Evolutionary conservation across 108 stramenopile species (phyloP), one percentile per base, ranked within the genome.

Genomic region (Nannochloropsis gaditana): DNA sequence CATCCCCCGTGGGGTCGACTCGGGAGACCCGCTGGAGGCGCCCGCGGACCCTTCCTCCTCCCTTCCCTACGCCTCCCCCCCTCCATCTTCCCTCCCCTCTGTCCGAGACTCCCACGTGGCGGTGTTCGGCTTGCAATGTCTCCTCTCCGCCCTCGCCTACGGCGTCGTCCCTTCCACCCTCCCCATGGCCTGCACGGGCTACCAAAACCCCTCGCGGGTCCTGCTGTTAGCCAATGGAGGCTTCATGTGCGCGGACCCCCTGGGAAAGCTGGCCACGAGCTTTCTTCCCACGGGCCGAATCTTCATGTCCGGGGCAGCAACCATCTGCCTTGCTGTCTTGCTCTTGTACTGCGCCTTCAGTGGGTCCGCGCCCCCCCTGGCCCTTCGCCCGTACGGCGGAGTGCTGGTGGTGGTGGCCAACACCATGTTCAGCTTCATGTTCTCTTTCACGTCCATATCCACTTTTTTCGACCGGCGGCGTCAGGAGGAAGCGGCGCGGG

Each of bases 391-490:
- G 15, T 73, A 2, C 2, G 59, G 59, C 19, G 59, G 59, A 6
- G 15, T 4, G 59, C 19, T 73, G 59, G 59, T 73, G 59, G n/a
- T 73, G 2, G 59, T 73, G 59, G 59, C 59, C 19, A 73, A 73
- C n/a, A n/a, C 59, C 59, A 0, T 73, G 59, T 73, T 73, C 59
- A 73, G 59, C n/a, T 73, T 73, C 6, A n/a, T n/a, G 8, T 73
- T 73, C n/a, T 73, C 59, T 3, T 73, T 73, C n/a, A 73, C 59
- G 59, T n/a, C 19, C 6, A 73, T 73, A 0, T 73, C 59, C 19
- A 73, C 3, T 73, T 73, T 73, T n/a, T 73, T 73, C n/a, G 59
- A 73, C 59, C 59, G 59, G 59, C 59, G 59, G n/a, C 15, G 59
- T 15, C 19, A 73, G 59, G 59, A 8, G 8, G 59, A 73, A n/a